Evolutionary conservation across 2,329 filamentous ascomycete species (phyloP), one percentile per base, ranked within the genome.

Genomic region (Arthrobotrys sinensis): DNA sequence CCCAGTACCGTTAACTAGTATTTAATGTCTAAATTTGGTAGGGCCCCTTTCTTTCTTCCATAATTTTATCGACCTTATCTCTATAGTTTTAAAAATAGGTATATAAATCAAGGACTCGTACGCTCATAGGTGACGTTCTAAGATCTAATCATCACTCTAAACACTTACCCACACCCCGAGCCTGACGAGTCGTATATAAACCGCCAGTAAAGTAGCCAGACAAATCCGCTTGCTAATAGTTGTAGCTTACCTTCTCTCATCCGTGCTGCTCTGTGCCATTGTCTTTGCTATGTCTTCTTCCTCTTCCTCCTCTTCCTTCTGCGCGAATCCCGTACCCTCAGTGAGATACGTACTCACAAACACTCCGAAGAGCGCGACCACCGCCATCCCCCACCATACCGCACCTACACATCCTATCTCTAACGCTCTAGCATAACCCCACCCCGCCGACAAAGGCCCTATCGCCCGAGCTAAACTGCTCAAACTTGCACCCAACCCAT

Each of bases 401-500:
- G 84, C 84, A 8, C 86, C 86, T 0, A 88, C 86, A 80, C 86
- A 84, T 10, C 86, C 86, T 34, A 84, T 83, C 68, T 87, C 85
- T 45, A 87, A 80, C 3, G 87, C 85, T 40, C 84, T 82, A 3
- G 86, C 85, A 79, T 86, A 87, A 84, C 86, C 85, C 84, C 85
- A 85, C 1, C 87, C 87, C 2, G 87, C 87, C 0, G 87, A 83
- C 0, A 87, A 85, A 0, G 87, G 87, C 0, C 87, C 87, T 8
- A 88, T 83, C 0, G 87, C 87, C 4, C 87, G 85, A 78, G 80
- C 80, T 1, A 84, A 85, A 0, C 85, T 86, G 4, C 87, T 86
- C 50, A 88, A 86, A 71, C 86, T 87, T 78, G 87, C 86, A 0
- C 87, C 88, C 0, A 88, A 82, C 4, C 88, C 87, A 75, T 89